phyloP scores from a whole-genome alignment of 73 alveolate genomes.

The Effrenium voratum region DNA sequence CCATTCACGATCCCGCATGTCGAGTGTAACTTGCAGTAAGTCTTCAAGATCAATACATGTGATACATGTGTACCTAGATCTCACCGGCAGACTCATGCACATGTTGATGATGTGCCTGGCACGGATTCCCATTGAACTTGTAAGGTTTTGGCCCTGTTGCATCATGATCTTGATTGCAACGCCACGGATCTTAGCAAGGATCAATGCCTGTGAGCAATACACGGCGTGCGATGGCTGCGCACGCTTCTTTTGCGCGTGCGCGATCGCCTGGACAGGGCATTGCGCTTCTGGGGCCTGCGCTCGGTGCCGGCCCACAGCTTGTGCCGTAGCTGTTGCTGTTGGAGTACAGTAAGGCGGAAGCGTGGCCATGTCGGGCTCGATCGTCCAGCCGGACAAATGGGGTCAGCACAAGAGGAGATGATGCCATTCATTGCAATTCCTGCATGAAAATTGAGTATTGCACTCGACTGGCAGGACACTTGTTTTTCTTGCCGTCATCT shows the following conservation, averaged over 20 bases:
- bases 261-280: not conserved
- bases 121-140: too few species aligned
- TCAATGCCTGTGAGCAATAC: too few species aligned
- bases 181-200: too few species aligned
- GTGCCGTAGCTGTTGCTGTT: not conserved
- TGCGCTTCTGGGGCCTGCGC: conserved; percentile 79
- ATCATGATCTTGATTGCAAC: too few species aligned
- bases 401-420: conserved; percentile 69
- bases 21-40: not conserved
- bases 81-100: not conserved
- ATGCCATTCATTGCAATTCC: too few species aligned
- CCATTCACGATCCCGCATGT: not conserved
- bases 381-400: conserved; percentile 84
- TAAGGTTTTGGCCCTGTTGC: too few species aligned
- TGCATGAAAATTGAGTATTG: not conserved
- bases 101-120: not conserved
- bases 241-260: too few species aligned
- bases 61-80: too few species aligned
- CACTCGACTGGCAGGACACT: not conserved
- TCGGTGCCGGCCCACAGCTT: not conserved
- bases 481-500: conserved; percentile 43
- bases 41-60: not conserved
- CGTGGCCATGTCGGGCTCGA: conserved; percentile 50
- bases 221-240: too few species aligned
- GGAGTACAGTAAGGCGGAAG: not conserved